These are phyloP conservation scores for Aspergillus pseudotamarii DNA, from an alignment of 2,329 filamentous ascomycete genomes.

Conservation along the genomic window DNA sequence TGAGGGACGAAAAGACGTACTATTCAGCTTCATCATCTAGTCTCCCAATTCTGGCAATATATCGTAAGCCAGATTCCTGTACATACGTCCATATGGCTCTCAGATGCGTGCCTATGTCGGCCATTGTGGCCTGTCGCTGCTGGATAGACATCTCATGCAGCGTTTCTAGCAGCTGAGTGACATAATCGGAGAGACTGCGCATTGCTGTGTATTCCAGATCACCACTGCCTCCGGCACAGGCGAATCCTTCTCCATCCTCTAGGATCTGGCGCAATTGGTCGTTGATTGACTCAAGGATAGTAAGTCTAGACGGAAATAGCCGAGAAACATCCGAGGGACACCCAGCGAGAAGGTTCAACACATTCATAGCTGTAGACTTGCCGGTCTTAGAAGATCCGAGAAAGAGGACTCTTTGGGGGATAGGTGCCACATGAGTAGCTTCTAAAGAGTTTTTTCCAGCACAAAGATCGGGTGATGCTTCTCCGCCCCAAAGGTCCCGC, in stretches of 20 bases:
- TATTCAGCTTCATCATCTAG: neutral
- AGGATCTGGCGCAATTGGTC: neutral
- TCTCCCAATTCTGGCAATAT: neutral
- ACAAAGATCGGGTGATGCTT: neutral
- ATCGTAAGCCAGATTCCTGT: neutral
- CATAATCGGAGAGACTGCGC: neutral
- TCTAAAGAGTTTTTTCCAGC: neutral
- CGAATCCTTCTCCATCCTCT: neutral
- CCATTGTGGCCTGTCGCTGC: neutral
- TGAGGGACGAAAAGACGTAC: neutral
- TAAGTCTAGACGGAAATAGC: neutral
- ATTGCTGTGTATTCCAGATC: neutral
- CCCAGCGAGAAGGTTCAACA: neutral
- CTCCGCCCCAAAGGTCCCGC: neutral
- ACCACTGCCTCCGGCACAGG: neutral
- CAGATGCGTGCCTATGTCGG: neutral
- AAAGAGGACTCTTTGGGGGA: neutral
- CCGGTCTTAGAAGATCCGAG: neutral
- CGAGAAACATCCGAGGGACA: neutral
- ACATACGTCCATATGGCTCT: neutral
- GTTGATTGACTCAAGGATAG: neutral
- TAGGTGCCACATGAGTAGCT: accelerated
- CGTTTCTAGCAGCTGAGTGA: neutral
- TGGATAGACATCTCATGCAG: neutral
- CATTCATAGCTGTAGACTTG: neutral